Percentiles rank a stretch among this genome's conserved stretches.
Evolutionary conservation across 345 rosid genomes (phyloP).

Genomic region (Laguncularia racemosa): DNA sequence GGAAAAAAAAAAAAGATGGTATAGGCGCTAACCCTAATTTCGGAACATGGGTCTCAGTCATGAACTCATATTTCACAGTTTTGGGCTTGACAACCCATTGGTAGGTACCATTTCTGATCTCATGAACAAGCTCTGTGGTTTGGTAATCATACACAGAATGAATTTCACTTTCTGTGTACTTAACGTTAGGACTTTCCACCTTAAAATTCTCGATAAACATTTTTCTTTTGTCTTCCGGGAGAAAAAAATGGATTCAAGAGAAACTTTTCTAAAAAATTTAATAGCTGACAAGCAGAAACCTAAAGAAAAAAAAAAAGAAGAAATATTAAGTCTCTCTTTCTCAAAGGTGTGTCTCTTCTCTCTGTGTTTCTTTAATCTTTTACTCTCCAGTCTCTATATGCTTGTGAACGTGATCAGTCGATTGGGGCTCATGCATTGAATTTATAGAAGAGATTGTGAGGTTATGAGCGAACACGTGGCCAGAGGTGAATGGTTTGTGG

Average conservation of each 20-base stretch:
- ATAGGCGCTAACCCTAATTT: constrained; percentile 63
- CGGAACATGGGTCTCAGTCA: constrained; percentile 66
- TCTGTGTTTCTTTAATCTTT: too few species aligned
- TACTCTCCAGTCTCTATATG: neutral
- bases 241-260: neutral
- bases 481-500: constrained; percentile 14
- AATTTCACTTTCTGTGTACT: constrained; percentile 78
- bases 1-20: neutral
- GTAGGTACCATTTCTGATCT: constrained; percentile 63
- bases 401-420: too few species aligned
- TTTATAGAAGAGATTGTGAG: constrained; percentile 1
- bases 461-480: constrained; percentile 12
- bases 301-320: too few species aligned
- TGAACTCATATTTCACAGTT: constrained; percentile 81
- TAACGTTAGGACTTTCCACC: constrained; percentile 85
- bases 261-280: too few species aligned
- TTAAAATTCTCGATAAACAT: constrained; percentile 86
- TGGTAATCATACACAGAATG: constrained; percentile 80
- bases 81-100: constrained; percentile 92
- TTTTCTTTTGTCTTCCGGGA: constrained; percentile 9
- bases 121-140: constrained; percentile 93
- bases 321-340: too few species aligned
- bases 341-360: too few species aligned
- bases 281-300: too few species aligned
- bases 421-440: too few species aligned